phyloP scores from a whole-genome alignment of 768 basidiomycete species.

The Rhizopogon vinicolor region DNA sequence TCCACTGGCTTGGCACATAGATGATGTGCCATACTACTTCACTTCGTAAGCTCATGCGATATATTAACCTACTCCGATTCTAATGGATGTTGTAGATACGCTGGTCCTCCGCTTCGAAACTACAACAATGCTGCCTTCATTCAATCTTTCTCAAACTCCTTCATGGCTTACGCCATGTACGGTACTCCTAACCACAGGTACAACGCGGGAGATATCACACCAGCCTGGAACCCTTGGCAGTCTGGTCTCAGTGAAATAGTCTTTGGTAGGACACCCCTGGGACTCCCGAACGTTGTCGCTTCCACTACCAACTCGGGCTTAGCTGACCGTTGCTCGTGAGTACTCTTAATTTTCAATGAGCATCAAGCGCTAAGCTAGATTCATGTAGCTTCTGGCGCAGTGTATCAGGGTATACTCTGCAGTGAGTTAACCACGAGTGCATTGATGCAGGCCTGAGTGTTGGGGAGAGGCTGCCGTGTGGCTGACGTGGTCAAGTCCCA shows the following conservation, averaged over 20 bases:
- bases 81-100: neutral
- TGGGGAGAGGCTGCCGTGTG: too few relatives aligned
- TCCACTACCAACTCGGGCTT: conserved; percentile 25
- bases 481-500: too few relatives aligned
- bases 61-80: neutral
- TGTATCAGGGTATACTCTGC: neutral
- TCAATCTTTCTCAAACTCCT: conserved; percentile 19
- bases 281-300: conserved; percentile 22
- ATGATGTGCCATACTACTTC: conserved; percentile 39
- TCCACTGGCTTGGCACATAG: conserved; percentile 36
- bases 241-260: conserved; percentile 26
- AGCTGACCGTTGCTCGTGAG: conserved; percentile 33
- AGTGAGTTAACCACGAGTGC: neutral
- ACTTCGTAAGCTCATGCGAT: conserved; percentile 27
- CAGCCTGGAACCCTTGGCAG: conserved; percentile 12
- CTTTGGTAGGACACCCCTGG: conserved; percentile 29
- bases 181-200: conserved; percentile 15
- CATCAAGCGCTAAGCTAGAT: neutral
- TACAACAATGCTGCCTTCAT: conserved; percentile 18
- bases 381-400: neutral
- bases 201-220: conserved; percentile 10
- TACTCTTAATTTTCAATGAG: neutral
- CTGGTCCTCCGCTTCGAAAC: neutral
- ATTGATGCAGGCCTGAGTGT: too few relatives aligned
- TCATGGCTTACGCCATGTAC: conserved; percentile 16